A percentile compares a stretch with the other conserved stretches of the same genome.
Evolutionary conservation across 768 basidiomycete genomes (phyloP).

Genomic region (Boletales sp.): DNA sequence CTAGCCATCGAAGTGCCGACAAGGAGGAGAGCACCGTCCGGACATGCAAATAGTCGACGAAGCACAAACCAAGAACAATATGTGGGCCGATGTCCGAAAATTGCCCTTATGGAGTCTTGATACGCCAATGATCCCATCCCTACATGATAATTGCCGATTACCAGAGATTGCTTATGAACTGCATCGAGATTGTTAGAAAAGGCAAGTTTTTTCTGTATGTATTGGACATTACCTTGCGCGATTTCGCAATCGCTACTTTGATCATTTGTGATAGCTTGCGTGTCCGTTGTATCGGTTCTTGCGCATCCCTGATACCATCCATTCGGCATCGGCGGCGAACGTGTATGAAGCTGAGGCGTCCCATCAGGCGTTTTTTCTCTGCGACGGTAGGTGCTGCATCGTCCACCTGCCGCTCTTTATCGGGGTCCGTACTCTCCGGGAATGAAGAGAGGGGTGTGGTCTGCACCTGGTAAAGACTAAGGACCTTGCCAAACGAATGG

Average conservation of each 20-base stretch:
- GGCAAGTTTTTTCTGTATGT: slow-evolving; percentile 11
- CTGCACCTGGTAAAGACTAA: slow-evolving; percentile 11
- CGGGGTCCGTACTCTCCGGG: slow-evolving; percentile 4
- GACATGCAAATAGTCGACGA: slow-evolving; percentile 23
- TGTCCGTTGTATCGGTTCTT: slow-evolving; percentile 7
- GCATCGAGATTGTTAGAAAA: slow-evolving; percentile 17
- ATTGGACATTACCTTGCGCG: slow-evolving; percentile 20
- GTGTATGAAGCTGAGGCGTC: slow-evolving; percentile 5
- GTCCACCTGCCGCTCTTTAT: slow-evolving; percentile 1
- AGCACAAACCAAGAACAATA: slow-evolving; percentile 15
- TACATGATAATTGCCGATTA: slow-evolving; percentile 8
- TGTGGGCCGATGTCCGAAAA: slow-evolving; percentile 9
- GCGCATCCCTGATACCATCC: slow-evolving; percentile 3
- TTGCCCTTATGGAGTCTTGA: slow-evolving; percentile 4
- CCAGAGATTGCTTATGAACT: slow-evolving; percentile 24
- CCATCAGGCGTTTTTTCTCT: slow-evolving; percentile 3
- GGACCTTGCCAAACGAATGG: not conserved
- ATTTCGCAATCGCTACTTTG: slow-evolving; percentile 18
- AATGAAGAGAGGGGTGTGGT: not conserved
- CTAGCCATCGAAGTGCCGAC: slow-evolving; percentile 8
- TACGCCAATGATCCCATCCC: not conserved
- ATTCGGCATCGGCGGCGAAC: not conserved
- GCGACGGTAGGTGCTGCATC: slow-evolving; percentile 5
- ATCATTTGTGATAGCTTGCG: slow-evolving; percentile 17
- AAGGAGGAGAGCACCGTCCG: slow-evolving; percentile 7